These are phyloP conservation scores for Populus euphratica DNA, from an alignment of 345 rosid species.

Conservation along the genomic window DNA sequence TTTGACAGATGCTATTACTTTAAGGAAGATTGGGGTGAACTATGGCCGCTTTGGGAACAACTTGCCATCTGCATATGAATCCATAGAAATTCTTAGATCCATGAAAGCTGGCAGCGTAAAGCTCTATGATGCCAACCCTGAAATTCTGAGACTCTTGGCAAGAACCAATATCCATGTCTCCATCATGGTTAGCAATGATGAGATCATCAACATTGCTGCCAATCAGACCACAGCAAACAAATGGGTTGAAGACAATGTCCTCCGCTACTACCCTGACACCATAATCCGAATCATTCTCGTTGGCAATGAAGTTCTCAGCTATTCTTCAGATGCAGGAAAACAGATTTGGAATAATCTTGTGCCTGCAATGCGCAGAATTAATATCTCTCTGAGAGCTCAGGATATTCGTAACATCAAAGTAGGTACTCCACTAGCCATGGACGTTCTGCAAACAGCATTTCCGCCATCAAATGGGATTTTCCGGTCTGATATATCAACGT, in stretches of 20 bases:
- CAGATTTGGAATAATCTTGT: slow-evolving; percentile 47
- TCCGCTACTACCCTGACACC: slow-evolving; percentile 48
- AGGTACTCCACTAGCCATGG: slow-evolving; percentile 79
- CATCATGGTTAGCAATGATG: slow-evolving; percentile 59
- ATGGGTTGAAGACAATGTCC: slow-evolving; percentile 53
- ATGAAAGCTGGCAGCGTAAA: slow-evolving; percentile 50
- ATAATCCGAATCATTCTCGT: slow-evolving; percentile 52
- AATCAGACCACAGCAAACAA: slow-evolving; percentile 39
- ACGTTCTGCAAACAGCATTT: slow-evolving; percentile 39
- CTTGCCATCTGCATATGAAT: slow-evolving; percentile 52
- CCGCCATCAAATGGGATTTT: slow-evolving; percentile 73
- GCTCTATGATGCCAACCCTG: slow-evolving; percentile 57
- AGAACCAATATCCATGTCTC: slow-evolving; percentile 51
- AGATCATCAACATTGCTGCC: slow-evolving; percentile 43
- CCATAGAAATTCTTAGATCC: slow-evolving; percentile 45
- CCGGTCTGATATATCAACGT: slow-evolving; percentile 41
- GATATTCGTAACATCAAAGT: slow-evolving; percentile 57
- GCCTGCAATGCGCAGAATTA: slow-evolving; percentile 61
- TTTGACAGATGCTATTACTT: slow-evolving; percentile 35
- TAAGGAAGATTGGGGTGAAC: slow-evolving; percentile 42
- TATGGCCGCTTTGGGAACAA: slow-evolving; percentile 50
- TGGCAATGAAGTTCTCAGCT: slow-evolving; percentile 76
- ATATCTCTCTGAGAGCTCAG: slow-evolving; percentile 36
- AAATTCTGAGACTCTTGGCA: slow-evolving; percentile 46
- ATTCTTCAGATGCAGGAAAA: slow-evolving; percentile 33